Base-by-base conservation (phyloP, 2,329 filamentous ascomycete species). In the Lachnellula suecica region DNA sequence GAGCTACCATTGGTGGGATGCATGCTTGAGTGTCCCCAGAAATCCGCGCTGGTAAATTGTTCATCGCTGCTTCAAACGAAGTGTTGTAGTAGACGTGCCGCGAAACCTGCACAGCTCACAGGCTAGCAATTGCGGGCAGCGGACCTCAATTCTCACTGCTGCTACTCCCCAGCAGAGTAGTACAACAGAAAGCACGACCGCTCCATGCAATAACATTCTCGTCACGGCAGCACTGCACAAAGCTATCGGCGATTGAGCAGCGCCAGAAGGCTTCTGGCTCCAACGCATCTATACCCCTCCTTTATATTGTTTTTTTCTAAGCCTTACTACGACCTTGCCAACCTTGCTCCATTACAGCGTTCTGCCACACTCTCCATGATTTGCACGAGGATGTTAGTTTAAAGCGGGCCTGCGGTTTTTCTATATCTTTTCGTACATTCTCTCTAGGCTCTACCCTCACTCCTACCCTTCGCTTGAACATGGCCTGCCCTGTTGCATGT, bases 381-480 rank as follows among this genome's bases (percentile, higher is more conserved):
- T 51, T 59, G 49, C 54, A 43, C 53, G 43, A 46, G 56, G 52
- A 53, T 57, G 35, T 50, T 27, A 31, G 40, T 53, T 49, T 50
- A 23, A 51, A 43, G 51, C 46, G 48, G 52, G 37, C 38, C 41
- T 37, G 43, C 35, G 37, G 23, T 37, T 24, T 44, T 49, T 57
- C 29, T 55, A 58, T 60, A 58, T 58, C 55, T 57, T 51, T 52
- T 57, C 56, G 44, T 42, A 42, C 51, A 24, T 31, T 45, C 43
- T 48, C 51, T 43, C 25, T 37, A 17, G 31, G 25, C 20, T 25
- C 23, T 41, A 31, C 46, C 43, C 31, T 31, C 42, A 34, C 53
- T 44, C 24, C 47, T 49, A 35, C 47, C 40, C 43, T 52, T 47
- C 52, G 29, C 52, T 52, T 49, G 52, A 53, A 56, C 48, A 53